Evolutionary conservation across 1,284 basidiomycete genomes (phyloP).

Genomic region (Cryptococcus sp.): DNA sequence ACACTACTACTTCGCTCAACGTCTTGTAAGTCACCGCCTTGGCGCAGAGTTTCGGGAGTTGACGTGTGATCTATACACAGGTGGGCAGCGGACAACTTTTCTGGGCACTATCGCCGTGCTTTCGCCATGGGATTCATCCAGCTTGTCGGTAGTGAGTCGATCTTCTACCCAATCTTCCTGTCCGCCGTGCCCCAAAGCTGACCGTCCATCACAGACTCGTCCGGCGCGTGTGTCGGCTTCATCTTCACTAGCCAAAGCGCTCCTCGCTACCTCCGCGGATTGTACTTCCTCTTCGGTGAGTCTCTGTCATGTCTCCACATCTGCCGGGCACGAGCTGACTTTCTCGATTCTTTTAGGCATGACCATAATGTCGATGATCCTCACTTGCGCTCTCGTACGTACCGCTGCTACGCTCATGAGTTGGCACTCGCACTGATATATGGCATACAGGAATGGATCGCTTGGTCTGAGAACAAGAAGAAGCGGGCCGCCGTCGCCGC

Average conservation of each 20-base stretch:
- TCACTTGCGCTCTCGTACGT: background rate
- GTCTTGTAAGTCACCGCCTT: background rate
- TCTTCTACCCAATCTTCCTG: background rate
- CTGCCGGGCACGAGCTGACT: background rate
- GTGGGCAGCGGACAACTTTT: constrained; percentile 14
- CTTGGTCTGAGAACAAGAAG: constrained; percentile 11
- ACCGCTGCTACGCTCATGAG: background rate
- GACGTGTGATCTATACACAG: background rate
- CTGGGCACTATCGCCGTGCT: constrained; percentile 20
- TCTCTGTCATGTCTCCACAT: no score
- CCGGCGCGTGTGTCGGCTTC: constrained; percentile 13
- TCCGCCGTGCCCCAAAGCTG: background rate
- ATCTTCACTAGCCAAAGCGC: constrained; percentile 12
- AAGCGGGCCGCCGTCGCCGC: constrained; percentile 16
- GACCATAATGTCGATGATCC: constrained; percentile 7
- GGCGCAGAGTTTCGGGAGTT: background rate
- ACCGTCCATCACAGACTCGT: background rate
- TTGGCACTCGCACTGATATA: background rate
- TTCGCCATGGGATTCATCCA: constrained; percentile 9
- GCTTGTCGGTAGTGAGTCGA: constrained; percentile 15
- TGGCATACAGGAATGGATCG: background rate
- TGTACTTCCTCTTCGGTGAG: constrained; percentile 14
- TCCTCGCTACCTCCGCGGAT: constrained; percentile 13
- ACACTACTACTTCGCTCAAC: constrained; percentile 13
- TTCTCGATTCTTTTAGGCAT: background rate